Evolutionary conservation across 495 filamentous ascomycete species (phyloP).

Genomic region (Penicillium malachiteum): DNA sequence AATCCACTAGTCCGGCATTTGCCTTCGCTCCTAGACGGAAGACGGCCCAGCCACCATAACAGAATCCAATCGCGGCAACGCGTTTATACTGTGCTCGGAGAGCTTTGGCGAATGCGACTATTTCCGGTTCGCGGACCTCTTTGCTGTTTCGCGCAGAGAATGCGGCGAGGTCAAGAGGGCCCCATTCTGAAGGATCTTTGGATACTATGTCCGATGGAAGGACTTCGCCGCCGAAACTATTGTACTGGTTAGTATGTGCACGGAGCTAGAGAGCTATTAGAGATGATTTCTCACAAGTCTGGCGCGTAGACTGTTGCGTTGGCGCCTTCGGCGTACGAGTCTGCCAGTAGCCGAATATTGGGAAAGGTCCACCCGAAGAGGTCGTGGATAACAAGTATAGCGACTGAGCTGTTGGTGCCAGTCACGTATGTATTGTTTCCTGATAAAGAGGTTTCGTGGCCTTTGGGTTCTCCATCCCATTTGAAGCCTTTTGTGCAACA

Average conservation of each 20-base stretch:
- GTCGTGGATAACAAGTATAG: slow-evolving; percentile 47
- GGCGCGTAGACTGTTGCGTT: slow-evolving; percentile 51
- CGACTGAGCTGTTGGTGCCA: slow-evolving; percentile 32
- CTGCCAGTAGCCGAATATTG: slow-evolving; percentile 49
- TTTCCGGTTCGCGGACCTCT: slow-evolving; percentile 51
- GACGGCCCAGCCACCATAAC: slow-evolving; percentile 49
- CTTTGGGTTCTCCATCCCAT: slow-evolving; percentile 48
- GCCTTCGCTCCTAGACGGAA: slow-evolving; percentile 22
- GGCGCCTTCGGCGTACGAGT: slow-evolving; percentile 47
- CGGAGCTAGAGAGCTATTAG: not conserved
- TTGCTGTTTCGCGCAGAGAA: slow-evolving; percentile 42
- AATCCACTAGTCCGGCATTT: slow-evolving; percentile 50
- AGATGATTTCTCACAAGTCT: slow-evolving; percentile 34
- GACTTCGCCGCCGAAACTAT: slow-evolving; percentile 35
- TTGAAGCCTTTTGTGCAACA: slow-evolving; percentile 33
- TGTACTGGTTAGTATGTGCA: not conserved
- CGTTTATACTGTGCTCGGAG: slow-evolving; percentile 41
- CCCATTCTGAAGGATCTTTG: slow-evolving; percentile 26
- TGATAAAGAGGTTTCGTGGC: slow-evolving; percentile 35
- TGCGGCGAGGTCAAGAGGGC: slow-evolving; percentile 37
- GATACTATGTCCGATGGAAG: slow-evolving; percentile 33
- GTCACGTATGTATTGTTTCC: slow-evolving; percentile 42
- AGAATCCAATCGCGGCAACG: slow-evolving; percentile 59
- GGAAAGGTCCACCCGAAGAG: slow-evolving; percentile 50
- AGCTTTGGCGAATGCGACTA: slow-evolving; percentile 46